Percentiles rank a stretch among this genome's conserved stretches.
phyloP scores from a whole-genome alignment of 768 basidiomycete species.

The Auricularia sp. region DNA sequence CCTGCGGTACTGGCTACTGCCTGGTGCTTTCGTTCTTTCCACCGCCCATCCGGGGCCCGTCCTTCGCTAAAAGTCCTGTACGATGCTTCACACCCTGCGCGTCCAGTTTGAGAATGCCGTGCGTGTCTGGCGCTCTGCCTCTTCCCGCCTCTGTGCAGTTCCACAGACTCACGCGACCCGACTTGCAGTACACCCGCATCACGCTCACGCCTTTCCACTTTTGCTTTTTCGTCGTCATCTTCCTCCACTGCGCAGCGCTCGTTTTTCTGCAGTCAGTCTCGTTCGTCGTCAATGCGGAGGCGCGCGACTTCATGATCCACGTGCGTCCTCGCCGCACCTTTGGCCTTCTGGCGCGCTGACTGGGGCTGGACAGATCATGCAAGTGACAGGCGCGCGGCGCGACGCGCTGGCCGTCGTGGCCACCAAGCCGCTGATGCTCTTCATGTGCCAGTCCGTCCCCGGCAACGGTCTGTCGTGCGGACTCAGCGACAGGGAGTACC shows the following conservation, averaged over 20 bases:
- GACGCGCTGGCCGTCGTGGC: background rate
- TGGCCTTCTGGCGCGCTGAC: background rate
- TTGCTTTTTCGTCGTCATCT: conserved; percentile 37
- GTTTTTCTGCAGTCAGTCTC: conserved; percentile 31
- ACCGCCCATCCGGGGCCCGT: too few species aligned
- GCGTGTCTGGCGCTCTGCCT: background rate
- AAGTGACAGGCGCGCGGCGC: background rate
- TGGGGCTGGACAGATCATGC: background rate
- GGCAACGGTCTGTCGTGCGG: background rate
- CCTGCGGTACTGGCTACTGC: too few species aligned
- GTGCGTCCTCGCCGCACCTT: conserved; percentile 18
- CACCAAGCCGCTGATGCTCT: background rate
- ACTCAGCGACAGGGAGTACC: background rate
- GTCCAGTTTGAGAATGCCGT: background rate
- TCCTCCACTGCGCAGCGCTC: conserved; percentile 33
- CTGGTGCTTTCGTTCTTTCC: too few species aligned
- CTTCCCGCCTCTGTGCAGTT: background rate
- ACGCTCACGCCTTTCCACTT: conserved; percentile 42
- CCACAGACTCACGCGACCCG: background rate
- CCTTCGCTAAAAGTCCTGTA: background rate
- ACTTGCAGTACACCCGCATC: conserved; percentile 34
- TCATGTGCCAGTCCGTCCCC: background rate
- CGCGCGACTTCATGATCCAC: conserved; percentile 23
- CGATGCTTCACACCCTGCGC: background rate
- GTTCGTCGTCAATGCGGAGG: conserved; percentile 28